phyloP scores from a whole-genome alignment of 1,284 basidiomycete species.

The Leccinum huronense region DNA sequence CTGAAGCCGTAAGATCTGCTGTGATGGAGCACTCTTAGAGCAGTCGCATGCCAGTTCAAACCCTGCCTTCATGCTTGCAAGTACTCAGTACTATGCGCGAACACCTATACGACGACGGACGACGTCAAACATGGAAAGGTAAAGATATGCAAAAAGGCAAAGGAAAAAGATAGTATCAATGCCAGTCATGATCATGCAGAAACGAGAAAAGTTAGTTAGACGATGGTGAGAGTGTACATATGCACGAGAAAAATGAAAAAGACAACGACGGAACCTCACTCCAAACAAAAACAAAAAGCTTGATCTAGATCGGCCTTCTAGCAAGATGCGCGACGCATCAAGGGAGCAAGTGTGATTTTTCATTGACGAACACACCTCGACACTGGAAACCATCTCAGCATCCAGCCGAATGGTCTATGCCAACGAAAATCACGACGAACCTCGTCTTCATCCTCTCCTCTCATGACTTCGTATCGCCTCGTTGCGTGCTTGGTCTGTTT shows the following conservation, averaged over 20 bases:
- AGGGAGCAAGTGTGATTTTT: constrained; percentile 31
- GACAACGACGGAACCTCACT: neutral
- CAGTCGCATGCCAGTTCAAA: neutral
- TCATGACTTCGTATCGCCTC: constrained; percentile 6
- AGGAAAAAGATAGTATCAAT: constrained; percentile 8
- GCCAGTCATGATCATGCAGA: constrained; percentile 9
- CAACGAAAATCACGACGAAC: constrained; percentile 13
- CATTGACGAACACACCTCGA: constrained; percentile 15
- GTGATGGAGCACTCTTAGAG: neutral
- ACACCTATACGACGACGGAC: neutral
- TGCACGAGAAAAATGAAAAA: neutral
- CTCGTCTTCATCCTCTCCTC: constrained; percentile 7
- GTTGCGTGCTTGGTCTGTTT: constrained; percentile 11
- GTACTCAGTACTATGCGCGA: constrained; percentile 20
- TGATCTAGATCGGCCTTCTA: neutral
- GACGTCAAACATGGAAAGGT: neutral
- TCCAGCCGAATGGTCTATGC: neutral
- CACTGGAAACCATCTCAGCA: constrained; percentile 12
- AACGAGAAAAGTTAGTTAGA: constrained; percentile 3
- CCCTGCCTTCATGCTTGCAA: neutral
- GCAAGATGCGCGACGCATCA: constrained; percentile 10
- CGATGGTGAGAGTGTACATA: constrained; percentile 7
- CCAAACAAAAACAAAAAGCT: neutral
- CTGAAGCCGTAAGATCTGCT: neutral
- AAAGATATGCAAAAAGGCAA: neutral